Evolutionary conservation across 805 yeast genomes (phyloP), one percentile per base, ranked within the genome.

Genomic region (Teunomyces kruisii): DNA sequence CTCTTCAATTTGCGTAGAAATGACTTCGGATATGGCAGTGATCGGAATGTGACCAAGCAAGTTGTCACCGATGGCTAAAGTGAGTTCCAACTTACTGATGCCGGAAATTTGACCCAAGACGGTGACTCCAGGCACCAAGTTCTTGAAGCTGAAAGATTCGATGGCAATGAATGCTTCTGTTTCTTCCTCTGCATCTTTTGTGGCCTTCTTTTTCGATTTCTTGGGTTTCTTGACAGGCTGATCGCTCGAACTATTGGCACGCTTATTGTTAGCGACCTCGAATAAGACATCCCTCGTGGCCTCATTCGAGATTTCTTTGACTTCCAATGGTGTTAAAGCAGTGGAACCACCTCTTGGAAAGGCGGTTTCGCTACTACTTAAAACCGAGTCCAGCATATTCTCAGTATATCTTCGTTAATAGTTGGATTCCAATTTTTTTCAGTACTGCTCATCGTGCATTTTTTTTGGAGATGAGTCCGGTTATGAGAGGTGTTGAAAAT

Each of bases 271-370:
- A 19, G 78, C 68, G 63, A 74, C 67, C 70, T 81, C 92, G 50
- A 88, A 87, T 40, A 91, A 70, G 32, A 88, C 94, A 68, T 94
- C 99, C 51, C 79, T 80, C 16, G 91, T 83, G 40, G 92, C 99
- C 65, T 92, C 96, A 61, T 89, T 90, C 32, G 96, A 84, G 42
- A 92, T 92, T 61, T 89, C 94, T 63, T 89, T 90, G 53, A 89
- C 82, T 67, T 94, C 99, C 53, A 94, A 70, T 6, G 98, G 90
- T 3, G 96, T 80, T 58, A 94, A 76, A 19, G 82, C 88, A 22
- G 92, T 79, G 9, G 85, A 81, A 41, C 99, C 99, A 56, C 99
- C 99, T 81, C 99, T 86, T 41, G 99, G 99, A 62, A 94, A 94
- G 9, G 86, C 74, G 33, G 75, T 70, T 46, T 83, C 88, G 47